Evolutionary conservation across 2,329 filamentous ascomycete genomes (phyloP).

Genomic region (Hymenoscyphus fraxineus): DNA sequence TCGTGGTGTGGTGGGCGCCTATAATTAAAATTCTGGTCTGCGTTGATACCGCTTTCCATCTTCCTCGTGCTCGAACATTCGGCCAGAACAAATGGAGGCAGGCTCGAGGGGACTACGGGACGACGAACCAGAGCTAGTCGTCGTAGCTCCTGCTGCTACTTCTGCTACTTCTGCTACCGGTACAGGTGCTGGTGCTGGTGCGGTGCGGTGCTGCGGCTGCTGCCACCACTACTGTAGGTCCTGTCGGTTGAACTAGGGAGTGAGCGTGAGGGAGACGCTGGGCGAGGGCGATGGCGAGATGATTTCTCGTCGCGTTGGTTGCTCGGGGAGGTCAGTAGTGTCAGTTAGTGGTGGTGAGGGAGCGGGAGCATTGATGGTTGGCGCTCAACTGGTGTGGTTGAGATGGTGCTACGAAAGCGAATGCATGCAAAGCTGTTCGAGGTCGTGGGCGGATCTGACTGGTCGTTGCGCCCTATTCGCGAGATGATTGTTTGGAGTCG

Average conservation of each 20-base stretch:
- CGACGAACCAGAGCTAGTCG: background rate
- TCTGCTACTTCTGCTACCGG: background rate
- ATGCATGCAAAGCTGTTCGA: constrained; percentile 26
- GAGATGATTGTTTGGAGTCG: constrained; percentile 1
- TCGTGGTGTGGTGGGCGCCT: constrained; percentile 19
- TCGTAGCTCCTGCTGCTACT: background rate
- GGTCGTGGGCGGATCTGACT: constrained; percentile 27
- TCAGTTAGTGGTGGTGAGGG: background rate
- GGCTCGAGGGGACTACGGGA: constrained; percentile 13
- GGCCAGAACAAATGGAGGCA: constrained; percentile 11
- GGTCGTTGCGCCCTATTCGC: constrained; percentile 23
- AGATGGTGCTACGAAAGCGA: constrained; percentile 9
- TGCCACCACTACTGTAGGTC: background rate
- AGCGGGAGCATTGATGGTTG: constrained; percentile 6
- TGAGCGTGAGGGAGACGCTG: background rate
- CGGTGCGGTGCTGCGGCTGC: background rate
- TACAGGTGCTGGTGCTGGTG: too few species aligned
- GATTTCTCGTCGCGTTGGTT: background rate
- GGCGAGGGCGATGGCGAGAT: background rate
- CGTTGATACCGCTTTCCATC: constrained; percentile 32
- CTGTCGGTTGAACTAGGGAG: background rate
- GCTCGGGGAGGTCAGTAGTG: background rate
- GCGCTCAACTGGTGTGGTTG: background rate
- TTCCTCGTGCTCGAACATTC: constrained; percentile 31
- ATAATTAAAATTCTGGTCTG: constrained; percentile 35